These are phyloP conservation scores for Podospora pseudoanserina DNA, from an alignment of 495 filamentous ascomycete species.

Conservation along the genomic window DNA sequence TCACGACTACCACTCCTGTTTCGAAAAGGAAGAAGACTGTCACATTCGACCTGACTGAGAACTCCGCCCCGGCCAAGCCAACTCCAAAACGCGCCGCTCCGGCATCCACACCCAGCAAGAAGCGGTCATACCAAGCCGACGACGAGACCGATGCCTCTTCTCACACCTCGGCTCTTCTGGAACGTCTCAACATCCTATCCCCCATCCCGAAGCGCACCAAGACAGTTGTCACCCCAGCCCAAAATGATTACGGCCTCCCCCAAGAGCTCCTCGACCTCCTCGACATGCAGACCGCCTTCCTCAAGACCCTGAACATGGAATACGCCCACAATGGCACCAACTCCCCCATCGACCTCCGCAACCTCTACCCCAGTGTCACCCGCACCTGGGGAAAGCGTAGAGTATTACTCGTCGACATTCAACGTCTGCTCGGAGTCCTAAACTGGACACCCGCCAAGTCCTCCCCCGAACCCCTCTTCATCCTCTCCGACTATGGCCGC, in stretches of 20 bases:
- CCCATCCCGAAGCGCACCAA: slow-evolving; percentile 30
- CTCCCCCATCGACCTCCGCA: slow-evolving; percentile 56
- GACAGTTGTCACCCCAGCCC: slow-evolving; percentile 27
- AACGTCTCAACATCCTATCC: slow-evolving; percentile 40
- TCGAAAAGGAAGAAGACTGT: slow-evolving; percentile 30
- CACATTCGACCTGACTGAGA: slow-evolving; percentile 24
- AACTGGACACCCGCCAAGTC: slow-evolving; percentile 23
- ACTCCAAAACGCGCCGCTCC: background rate
- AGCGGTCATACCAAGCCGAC: slow-evolving; percentile 24
- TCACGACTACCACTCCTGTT: slow-evolving; percentile 12
- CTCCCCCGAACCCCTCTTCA: slow-evolving; percentile 35
- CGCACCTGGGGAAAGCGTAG: slow-evolving; percentile 59
- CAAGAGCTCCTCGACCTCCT: slow-evolving; percentile 54
- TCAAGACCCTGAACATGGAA: slow-evolving; percentile 56
- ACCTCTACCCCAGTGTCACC: slow-evolving; percentile 51
- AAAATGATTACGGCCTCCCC: slow-evolving; percentile 43
- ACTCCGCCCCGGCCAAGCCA: slow-evolving; percentile 5
- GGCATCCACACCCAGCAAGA: slow-evolving; percentile 19
- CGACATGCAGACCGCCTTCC: slow-evolving; percentile 53
- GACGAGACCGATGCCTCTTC: slow-evolving; percentile 2
- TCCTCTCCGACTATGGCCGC: slow-evolving; percentile 59
- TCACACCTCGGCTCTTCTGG: slow-evolving; percentile 34
- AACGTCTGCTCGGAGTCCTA: slow-evolving; percentile 53
- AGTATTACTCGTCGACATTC: slow-evolving; percentile 57
- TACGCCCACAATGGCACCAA: slow-evolving; percentile 62